These are phyloP conservation scores for Phaffomyces opuntiae DNA, from an alignment of 805 yeast species.

Conservation along the genomic window DNA sequence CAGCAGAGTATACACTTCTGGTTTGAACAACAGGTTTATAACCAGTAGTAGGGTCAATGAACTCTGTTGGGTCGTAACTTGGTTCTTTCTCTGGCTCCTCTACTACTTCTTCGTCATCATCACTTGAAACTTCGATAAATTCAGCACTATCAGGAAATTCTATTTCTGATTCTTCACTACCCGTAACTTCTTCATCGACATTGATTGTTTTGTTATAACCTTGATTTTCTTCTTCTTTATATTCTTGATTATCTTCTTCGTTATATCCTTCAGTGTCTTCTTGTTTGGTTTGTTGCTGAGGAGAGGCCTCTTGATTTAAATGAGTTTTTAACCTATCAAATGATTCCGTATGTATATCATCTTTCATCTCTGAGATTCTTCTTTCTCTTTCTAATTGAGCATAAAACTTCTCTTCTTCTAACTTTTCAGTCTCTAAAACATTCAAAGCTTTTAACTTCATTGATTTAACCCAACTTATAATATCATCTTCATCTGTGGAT, in stretches of 20 bases:
- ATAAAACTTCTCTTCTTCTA: slow-evolving; percentile 31
- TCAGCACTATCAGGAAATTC: slow-evolving; percentile 5
- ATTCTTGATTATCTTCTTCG: background rate
- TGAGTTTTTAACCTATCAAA: slow-evolving; percentile 17
- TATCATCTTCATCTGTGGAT: slow-evolving; percentile 12
- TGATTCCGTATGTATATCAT: slow-evolving; percentile 17
- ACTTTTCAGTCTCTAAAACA: slow-evolving; percentile 25
- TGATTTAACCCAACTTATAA: slow-evolving; percentile 28
- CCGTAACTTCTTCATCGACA: background rate
- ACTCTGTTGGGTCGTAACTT: slow-evolving; percentile 9
- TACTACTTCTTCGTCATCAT: slow-evolving; percentile 5
- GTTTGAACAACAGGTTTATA: slow-evolving; percentile 10
- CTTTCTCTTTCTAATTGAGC: slow-evolving; percentile 28
- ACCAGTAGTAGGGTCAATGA: slow-evolving; percentile 4
- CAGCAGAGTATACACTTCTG: slow-evolving; percentile 5
- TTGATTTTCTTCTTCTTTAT: background rate
- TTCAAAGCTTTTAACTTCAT: slow-evolving; percentile 28
- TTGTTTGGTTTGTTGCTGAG: background rate
- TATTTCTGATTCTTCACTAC: slow-evolving; percentile 12
- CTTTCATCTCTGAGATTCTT: slow-evolving; percentile 16
- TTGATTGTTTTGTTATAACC: background rate
- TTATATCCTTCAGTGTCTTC: background rate
- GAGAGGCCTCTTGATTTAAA: slow-evolving; percentile 8
- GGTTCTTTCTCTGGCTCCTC: slow-evolving; percentile 1
- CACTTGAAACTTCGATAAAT: slow-evolving; percentile 6